Percentiles rank a stretch among this genome's conserved stretches.
phyloP scores from a whole-genome alignment of 202 grass and related monocot genomes.

The Schoenoplectus tabernaemontani region DNA sequence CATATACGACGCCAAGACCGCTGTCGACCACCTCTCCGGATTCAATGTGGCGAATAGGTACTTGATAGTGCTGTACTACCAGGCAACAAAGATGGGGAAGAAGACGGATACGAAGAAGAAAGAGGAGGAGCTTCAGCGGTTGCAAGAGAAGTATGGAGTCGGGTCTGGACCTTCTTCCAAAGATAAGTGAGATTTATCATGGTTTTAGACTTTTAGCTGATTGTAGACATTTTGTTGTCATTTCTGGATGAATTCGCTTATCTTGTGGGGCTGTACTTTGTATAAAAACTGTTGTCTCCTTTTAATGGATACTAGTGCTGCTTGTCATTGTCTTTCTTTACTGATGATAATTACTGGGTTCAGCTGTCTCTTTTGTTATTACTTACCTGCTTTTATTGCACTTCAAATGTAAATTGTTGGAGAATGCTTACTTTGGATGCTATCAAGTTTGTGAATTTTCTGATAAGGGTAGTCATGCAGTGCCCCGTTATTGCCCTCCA shows the following conservation, averaged over 20 bases:
- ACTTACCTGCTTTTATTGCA: background rate
- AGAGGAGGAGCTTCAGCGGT: slow-evolving; percentile 78
- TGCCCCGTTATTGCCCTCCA: too few relatives aligned
- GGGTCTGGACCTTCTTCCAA: slow-evolving; percentile 30
- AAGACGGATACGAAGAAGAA: slow-evolving; percentile 86
- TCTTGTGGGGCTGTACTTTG: background rate
- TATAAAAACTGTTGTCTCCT: background rate
- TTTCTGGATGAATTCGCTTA: background rate
- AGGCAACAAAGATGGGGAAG: slow-evolving; percentile 91
- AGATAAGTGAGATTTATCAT: slow-evolving; percentile 23
- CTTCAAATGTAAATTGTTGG: background rate
- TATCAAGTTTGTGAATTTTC: background rate
- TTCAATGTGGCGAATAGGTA: slow-evolving; percentile 99
- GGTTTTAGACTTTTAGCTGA: background rate
- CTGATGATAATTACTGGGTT: background rate
- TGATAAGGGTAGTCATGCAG: too few relatives aligned
- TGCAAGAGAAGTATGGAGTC: slow-evolving; percentile 92
- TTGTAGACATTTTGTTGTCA: slow-evolving; percentile 1
- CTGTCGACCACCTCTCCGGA: slow-evolving; percentile 96
- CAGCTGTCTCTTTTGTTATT: background rate
- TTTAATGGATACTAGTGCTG: background rate
- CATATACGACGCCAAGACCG: slow-evolving; percentile 99
- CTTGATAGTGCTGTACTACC: slow-evolving; percentile 98
- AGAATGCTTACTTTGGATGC: background rate
- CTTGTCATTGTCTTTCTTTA: background rate